These are phyloP conservation scores for Neofusicoccum parvum DNA, from an alignment of 2,329 filamentous ascomycete genomes.

Conservation along the genomic window DNA sequence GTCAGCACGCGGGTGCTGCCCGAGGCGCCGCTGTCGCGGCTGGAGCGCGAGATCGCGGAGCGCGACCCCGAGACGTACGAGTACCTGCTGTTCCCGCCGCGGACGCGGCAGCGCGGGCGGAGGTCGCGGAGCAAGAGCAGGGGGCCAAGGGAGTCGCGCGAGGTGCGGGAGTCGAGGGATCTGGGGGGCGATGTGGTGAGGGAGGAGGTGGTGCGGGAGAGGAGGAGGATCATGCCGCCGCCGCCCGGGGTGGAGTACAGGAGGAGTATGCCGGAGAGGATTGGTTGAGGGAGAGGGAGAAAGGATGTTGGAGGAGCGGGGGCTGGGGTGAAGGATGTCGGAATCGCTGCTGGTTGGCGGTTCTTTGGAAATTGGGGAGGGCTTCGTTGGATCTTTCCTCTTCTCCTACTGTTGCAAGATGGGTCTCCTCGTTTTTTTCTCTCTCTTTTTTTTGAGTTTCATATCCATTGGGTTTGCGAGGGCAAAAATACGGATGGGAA, in stretches of 20 bases:
- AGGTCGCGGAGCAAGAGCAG: conserved; percentile 5
- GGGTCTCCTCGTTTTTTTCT: no score
- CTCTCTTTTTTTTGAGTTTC: no score
- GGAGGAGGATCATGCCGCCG: not conserved
- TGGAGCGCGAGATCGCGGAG: conserved; percentile 47
- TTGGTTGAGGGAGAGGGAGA: not conserved
- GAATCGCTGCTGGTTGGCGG: no score
- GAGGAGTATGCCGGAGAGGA: conserved; percentile 4
- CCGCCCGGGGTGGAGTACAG: not conserved
- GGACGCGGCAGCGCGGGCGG: conserved; percentile 17
- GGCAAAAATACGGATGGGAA: no score
- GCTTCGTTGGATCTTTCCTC: no score
- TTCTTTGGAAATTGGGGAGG: no score
- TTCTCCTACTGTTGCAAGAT: no score
- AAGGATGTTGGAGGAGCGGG: not conserved
- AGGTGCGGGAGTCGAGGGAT: not conserved
- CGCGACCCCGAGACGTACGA: conserved; percentile 46
- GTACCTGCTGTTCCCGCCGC: conserved; percentile 40
- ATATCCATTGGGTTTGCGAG: no score
- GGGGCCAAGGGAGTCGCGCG: not conserved
- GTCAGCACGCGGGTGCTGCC: conserved; percentile 44
- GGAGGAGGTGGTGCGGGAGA: not conserved
- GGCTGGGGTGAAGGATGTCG: no score
- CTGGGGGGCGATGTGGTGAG: not conserved
- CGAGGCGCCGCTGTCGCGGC: conserved; percentile 48